Evolutionary conservation across 2,329 filamentous ascomycete genomes (phyloP), one percentile per base, ranked within the genome.

Genomic region (Aspergillus luchuensis): DNA sequence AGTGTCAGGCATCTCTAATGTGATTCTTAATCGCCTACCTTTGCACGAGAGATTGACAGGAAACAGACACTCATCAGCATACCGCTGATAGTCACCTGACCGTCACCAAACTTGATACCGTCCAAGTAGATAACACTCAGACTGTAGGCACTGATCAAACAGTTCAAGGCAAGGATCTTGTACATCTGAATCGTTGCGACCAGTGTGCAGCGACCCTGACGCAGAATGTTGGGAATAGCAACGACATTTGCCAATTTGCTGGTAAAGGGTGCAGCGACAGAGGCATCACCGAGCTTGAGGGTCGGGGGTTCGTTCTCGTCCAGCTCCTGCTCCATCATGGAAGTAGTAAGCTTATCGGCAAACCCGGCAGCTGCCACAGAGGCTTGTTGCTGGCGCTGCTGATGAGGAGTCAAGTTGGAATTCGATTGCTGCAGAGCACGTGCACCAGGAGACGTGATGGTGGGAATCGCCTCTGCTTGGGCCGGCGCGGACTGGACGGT

Each of bases 31-130:
- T 23, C 8, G 6, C 78, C 66, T 79, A 86, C 85, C 82, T 92
- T 95, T 41, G 95, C 95, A 62, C 95, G 90, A n/a, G 95, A 98
- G 72, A 99, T 97, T 63, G 93, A 97, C 71, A 99, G 81, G 85
- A 99, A 99, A 81, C 95, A 99, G 54, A 99, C 95, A 71, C 93
- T 97, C 95, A 99, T 98, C 76, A 99, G 89, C 91, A 99, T 98
- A 69, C 95, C 95, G 69, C 92, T 97, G 71, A 99, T 98, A 15
- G 95, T 99, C 67, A 98, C 95, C 79, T 99, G 95, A 4, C 93
- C 92, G 74, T 99, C 95, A 59, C 95, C 93, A 74, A 99, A 99
- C 81, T 99, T 99, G 84, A 99, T 99, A 65, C 95, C 95, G 71
- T 98, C 94, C 1, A 99, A 86, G 73, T 99, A 99, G 60, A 99